Evolutionary conservation across 352 stramenopile genomes (phyloP).

Genomic region (Phytophthora palmivora): DNA sequence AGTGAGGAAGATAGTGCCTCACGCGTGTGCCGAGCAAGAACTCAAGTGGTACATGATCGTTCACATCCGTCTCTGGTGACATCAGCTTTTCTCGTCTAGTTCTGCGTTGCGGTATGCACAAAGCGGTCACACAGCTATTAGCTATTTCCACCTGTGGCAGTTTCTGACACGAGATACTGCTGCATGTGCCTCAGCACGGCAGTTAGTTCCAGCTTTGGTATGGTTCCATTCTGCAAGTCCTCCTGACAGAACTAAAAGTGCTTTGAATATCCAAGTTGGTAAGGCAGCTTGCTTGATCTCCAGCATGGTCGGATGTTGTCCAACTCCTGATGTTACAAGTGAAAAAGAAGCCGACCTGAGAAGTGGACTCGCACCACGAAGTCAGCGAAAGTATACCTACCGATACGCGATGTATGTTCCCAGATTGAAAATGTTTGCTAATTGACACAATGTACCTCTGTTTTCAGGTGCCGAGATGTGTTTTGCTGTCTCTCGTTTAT

Average conservation of each 20-base stretch:
- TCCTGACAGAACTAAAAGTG: conserved; percentile 6
- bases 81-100: conserved; percentile 12
- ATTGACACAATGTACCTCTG: not conserved
- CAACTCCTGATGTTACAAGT: conserved; percentile 12
- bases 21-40: conserved; percentile 67
- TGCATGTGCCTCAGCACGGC: not conserved
- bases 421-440: not conserved
- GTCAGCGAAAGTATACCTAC: conserved; percentile 39
- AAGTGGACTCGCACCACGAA: conserved; percentile 32
- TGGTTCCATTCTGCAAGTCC: too few species aligned
- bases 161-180: conserved; percentile 30
- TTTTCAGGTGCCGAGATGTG: conserved; percentile 73
- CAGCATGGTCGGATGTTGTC: conserved; percentile 36
- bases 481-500: conserved; percentile 85
- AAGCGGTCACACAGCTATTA: not conserved
- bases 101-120: not conserved
- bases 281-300: not conserved
- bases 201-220: not conserved
- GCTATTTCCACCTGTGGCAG: conserved; percentile 31
- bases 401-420: too few species aligned
- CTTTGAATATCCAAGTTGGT: not conserved
- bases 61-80: conserved; percentile 28
- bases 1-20: conserved; percentile 43
- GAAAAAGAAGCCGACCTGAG: conserved; percentile 23
- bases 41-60: conserved; percentile 69